Base-by-base conservation (phyloP, 2,329 filamentous ascomycete genomes). In the Colletotrichum incanum region DNA sequence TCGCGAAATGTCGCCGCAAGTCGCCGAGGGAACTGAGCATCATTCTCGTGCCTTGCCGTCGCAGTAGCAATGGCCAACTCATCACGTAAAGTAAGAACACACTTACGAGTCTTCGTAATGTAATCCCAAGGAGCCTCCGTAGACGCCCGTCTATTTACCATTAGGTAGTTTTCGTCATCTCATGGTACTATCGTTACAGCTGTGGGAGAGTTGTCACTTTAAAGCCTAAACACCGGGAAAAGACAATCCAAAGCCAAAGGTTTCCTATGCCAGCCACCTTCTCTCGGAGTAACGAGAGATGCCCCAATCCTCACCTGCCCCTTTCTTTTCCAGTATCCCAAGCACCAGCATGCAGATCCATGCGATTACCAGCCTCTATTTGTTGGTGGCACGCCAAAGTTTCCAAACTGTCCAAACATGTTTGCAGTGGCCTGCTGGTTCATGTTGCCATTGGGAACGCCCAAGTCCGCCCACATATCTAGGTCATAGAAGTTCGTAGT, bases 391-490 rank as follows among this genome's bases (percentile, higher is more conserved):
- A 64, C 55, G 3, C 71, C 73, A 59, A 74, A 74, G 49, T 73
- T 74, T 7, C 73, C 73, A 59, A 73, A 74, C 18, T 67, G 56
- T 4, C 67, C 67, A 65, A 74, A 74, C 55, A 71, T 64, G 45
- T 66, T 73, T 39, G 71, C 58, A 6, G 71, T 56, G 11, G 73
- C 37, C 39, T 73, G 67, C 47, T 73, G 66, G 37, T 66, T 71
- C 55, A 71, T 56, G 41, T 55, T 64, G 49, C 62, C 67, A 28
- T 67, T 70, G 16, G 71, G 64, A 14, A 58, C 72, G 11, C 72
- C 72, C 58, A 74, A 52, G 47, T 74, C 79, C 5, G 78, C 77
- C 79, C 84, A 86, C 77, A 87, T 81, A 65, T 87, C 85, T 82
- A 86, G 86, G 60, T 86, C 85, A 20, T 87, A 75, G 20, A 72